A percentile compares a stretch with the other conserved stretches of the same genome.
These are phyloP conservation scores for Pueraria montana DNA, from an alignment of 306 rosid species.

Conservation along the genomic window DNA sequence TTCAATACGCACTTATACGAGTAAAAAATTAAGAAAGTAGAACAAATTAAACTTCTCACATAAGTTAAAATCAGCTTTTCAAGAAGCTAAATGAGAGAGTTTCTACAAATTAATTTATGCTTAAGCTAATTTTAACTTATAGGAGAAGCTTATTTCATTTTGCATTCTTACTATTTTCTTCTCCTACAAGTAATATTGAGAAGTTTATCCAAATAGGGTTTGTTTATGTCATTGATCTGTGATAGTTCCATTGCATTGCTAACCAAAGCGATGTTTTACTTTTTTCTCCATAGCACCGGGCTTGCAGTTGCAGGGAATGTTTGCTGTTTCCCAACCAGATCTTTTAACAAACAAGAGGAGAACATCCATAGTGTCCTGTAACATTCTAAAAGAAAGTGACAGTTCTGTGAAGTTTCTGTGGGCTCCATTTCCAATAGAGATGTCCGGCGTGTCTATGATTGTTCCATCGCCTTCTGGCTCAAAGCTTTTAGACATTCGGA, in stretches of 20 bases:
- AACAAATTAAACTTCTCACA: no score
- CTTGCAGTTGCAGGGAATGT: slow-evolving; percentile 63
- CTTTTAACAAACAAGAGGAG: slow-evolving; percentile 75
- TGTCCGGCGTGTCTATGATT: slow-evolving; percentile 67
- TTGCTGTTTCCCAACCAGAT: slow-evolving; percentile 68
- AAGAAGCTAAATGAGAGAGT: background rate
- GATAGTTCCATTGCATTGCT: slow-evolving; percentile 17
- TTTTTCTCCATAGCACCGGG: slow-evolving; percentile 51
- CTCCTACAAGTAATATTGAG: background rate
- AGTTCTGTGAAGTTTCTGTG: slow-evolving; percentile 65
- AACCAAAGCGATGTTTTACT: background rate
- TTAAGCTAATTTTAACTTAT: no score
- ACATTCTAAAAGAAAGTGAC: slow-evolving; percentile 56
- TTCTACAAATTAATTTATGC: no score
- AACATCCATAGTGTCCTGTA: slow-evolving; percentile 62
- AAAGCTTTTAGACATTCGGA: slow-evolving; percentile 72
- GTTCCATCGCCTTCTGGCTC: slow-evolving; percentile 86
- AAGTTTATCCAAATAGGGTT: background rate
- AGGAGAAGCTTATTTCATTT: no score
- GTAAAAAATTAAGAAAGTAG: background rate
- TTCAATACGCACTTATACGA: background rate
- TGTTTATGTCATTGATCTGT: background rate
- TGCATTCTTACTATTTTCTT: no score
- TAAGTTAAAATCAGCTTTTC: background rate
- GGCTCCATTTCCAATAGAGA: slow-evolving; percentile 85